phyloP scores from a whole-genome alignment of 306 rosid genomes.

The Prinsepia uniflora region DNA sequence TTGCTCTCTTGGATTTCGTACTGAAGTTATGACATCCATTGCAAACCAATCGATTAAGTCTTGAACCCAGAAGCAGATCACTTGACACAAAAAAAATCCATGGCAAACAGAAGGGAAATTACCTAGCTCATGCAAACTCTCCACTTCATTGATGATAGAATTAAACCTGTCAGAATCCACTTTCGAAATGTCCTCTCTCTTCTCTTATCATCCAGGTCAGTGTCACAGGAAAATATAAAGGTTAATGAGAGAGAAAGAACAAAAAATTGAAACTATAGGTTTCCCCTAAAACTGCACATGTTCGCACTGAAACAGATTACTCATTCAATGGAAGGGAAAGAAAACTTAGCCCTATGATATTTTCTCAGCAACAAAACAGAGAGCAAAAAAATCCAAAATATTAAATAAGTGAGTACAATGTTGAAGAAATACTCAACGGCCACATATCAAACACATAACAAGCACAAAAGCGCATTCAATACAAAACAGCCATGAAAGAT shows the following conservation, averaged over 20 bases:
- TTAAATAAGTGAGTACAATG: not conserved
- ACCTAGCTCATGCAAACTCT: slow-evolving; percentile 75
- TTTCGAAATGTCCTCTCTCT: slow-evolving; percentile 54
- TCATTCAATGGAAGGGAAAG: not conserved
- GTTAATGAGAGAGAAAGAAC: not conserved
- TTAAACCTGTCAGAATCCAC: slow-evolving; percentile 50
- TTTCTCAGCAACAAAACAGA: slow-evolving; percentile 17
- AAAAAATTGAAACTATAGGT: not conserved
- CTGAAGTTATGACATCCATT: slow-evolving; percentile 30
- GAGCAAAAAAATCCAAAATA: not conserved
- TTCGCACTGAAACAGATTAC: not conserved
- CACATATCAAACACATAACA: not conserved
- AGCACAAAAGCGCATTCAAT: not conserved
- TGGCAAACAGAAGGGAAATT: not conserved
- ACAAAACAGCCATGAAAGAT: not conserved
- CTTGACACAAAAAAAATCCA: not conserved
- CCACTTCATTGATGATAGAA: slow-evolving; percentile 48
- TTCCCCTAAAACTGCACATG: too few species aligned
- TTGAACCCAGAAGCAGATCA: not conserved
- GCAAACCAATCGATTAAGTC: not conserved
- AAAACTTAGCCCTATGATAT: not conserved
- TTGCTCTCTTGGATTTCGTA: slow-evolving; percentile 80
- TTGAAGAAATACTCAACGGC: slow-evolving; percentile 1
- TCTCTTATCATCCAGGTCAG: slow-evolving; percentile 38
- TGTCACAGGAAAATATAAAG: not conserved